Conservation (phyloP, 805 yeast species). For the Ogataea trehaloabstinens region DNA sequence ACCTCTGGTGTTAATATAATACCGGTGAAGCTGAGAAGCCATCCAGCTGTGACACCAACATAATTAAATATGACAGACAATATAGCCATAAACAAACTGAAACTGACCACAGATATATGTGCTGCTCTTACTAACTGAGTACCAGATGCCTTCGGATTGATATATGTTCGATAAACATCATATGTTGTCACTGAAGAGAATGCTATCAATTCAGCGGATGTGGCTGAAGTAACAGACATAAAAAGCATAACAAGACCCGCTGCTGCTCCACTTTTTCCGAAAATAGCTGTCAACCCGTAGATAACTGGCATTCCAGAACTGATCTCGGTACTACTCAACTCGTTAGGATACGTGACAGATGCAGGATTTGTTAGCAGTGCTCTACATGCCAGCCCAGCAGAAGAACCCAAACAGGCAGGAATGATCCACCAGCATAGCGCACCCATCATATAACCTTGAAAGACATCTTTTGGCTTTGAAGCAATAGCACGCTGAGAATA, state of each 20-base stretch:
- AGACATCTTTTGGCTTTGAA: slow-evolving; percentile 24
- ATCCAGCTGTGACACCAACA: slow-evolving; percentile 39
- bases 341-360: slow-evolving; percentile 40
- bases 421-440: slow-evolving; percentile 32
- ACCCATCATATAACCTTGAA: slow-evolving; percentile 32
- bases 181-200: slow-evolving; percentile 39
- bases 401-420: slow-evolving; percentile 30
- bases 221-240: slow-evolving; percentile 42
- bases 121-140: slow-evolving; percentile 35
- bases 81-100: slow-evolving; percentile 43
- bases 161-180: slow-evolving; percentile 39
- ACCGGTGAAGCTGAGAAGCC: slow-evolving; percentile 46
- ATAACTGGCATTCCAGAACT: slow-evolving; percentile 38
- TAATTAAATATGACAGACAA: slow-evolving; percentile 39
- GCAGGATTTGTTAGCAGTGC: slow-evolving; percentile 32
- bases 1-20: slow-evolving; percentile 51
- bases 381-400: slow-evolving; percentile 34
- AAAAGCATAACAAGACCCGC: slow-evolving; percentile 38
- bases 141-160: slow-evolving; percentile 39
- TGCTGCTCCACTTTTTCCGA: slow-evolving; percentile 41
- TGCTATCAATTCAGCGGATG: slow-evolving; percentile 40
- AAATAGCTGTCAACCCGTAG: slow-evolving; percentile 31
- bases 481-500: slow-evolving; percentile 32
- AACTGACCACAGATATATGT: slow-evolving; percentile 34
- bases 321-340: slow-evolving; percentile 36